Conservation (phyloP, 257 asterid species). For the Fraxinus quadrangulata region DNA sequence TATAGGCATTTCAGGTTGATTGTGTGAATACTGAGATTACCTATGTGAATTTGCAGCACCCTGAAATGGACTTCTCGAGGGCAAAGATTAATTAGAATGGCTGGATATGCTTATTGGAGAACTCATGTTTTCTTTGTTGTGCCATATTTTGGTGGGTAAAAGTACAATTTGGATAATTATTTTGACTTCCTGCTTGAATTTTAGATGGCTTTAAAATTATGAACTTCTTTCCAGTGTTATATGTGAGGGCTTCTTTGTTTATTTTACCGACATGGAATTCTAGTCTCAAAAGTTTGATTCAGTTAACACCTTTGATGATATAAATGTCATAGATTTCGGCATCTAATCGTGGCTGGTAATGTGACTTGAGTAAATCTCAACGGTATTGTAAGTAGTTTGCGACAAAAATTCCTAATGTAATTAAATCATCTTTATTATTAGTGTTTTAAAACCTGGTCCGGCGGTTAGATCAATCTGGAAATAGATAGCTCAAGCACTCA, state of each 20-base stretch:
- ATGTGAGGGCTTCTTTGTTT: neutral
- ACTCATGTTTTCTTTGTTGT: neutral
- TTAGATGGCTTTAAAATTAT: neutral
- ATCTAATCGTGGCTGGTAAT: too few relatives aligned
- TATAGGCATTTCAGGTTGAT: neutral
- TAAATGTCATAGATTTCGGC: too few relatives aligned
- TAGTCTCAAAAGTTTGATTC: too few relatives aligned
- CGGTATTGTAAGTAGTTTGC: too few relatives aligned
- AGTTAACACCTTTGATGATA: too few relatives aligned
- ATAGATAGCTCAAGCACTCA: too few relatives aligned
- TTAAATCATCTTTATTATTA: too few relatives aligned
- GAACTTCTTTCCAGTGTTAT: neutral
- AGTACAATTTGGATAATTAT: neutral
- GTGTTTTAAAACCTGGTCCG: too few relatives aligned
- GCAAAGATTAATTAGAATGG: conserved; percentile 51
- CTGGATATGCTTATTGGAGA: neutral
- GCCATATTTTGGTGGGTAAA: neutral
- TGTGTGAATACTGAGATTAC: conserved; percentile 7
- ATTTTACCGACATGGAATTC: neutral
- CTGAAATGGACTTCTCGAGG: conserved; percentile 74
- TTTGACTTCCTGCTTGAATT: neutral
- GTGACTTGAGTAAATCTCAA: too few relatives aligned
- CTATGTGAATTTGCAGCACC: conserved; percentile 58
- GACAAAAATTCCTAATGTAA: too few relatives aligned
- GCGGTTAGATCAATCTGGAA: too few relatives aligned